Percentiles rank a stretch among this genome's conserved stretches.
These are phyloP conservation scores for Aspergillus brasiliensis DNA, from an alignment of 2,329 filamentous ascomycete genomes.

Conservation along the genomic window DNA sequence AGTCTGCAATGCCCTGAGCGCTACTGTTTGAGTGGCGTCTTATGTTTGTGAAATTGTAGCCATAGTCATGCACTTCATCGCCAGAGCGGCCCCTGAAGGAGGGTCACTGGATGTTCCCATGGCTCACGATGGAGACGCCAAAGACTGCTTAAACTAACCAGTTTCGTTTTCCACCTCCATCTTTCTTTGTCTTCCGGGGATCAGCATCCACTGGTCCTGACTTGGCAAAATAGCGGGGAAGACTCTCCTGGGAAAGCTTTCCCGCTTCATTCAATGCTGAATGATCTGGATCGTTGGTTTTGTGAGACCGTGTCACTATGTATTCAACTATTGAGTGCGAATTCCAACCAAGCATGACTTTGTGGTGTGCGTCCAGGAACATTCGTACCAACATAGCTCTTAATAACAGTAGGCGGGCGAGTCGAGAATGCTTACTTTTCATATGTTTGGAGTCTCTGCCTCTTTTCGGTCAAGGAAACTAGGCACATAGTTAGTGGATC, in stretches of 20 bases:
- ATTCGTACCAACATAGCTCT: too few species aligned
- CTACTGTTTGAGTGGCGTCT: slow-evolving; percentile 93
- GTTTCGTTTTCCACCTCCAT: slow-evolving; percentile 88
- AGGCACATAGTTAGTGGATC: too few species aligned
- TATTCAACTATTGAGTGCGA: too few species aligned
- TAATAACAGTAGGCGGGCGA: too few species aligned
- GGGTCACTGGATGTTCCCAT: slow-evolving; percentile 5
- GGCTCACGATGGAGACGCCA: background rate
- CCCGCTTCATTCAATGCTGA: slow-evolving; percentile 74
- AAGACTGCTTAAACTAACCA: slow-evolving; percentile 64
- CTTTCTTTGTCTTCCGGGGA: slow-evolving; percentile 96
- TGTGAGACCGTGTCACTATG: slow-evolving; percentile 97
- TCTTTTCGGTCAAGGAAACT: too few species aligned
- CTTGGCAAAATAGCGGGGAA: slow-evolving; percentile 94
- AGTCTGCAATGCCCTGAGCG: slow-evolving; percentile 70
- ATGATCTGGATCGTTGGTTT: slow-evolving; percentile 92
- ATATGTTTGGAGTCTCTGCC: too few species aligned
- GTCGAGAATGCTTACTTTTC: too few species aligned
- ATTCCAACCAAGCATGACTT: too few species aligned
- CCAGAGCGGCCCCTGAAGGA: slow-evolving; percentile 73
- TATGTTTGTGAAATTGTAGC: slow-evolving; percentile 80
- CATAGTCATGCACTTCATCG: slow-evolving; percentile 80
- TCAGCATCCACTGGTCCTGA: slow-evolving; percentile 76
- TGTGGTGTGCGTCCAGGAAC: too few species aligned
- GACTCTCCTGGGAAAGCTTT: slow-evolving; percentile 67